phyloP scores from a whole-genome alignment of 768 basidiomycete species.

The Pisolithus albus region DNA sequence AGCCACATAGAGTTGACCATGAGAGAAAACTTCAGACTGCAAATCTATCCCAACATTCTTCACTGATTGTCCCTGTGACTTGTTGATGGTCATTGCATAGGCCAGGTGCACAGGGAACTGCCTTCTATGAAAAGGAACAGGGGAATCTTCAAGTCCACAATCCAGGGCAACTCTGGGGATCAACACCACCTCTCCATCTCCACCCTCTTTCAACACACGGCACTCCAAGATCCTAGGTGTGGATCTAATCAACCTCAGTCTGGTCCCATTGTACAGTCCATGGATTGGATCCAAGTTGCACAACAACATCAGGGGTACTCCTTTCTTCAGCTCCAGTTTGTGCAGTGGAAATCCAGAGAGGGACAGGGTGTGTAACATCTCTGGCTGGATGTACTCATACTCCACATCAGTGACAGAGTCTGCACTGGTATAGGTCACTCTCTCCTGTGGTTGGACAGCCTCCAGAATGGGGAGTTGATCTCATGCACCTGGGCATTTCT shows the following conservation, averaged over 20 bases:
- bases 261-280: slow-evolving; percentile 27
- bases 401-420: too few species aligned
- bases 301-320: too few species aligned
- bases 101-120: slow-evolving; percentile 29
- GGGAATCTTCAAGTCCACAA: slow-evolving; percentile 6
- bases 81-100: slow-evolving; percentile 36
- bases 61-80: slow-evolving; percentile 32
- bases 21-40: slow-evolving; percentile 21
- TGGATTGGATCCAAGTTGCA: too few species aligned
- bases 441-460: slow-evolving; percentile 14
- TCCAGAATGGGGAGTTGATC: slow-evolving; percentile 26
- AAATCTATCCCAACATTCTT: slow-evolving; percentile 28
- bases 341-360: too few species aligned
- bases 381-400: too few species aligned
- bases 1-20: slow-evolving; percentile 35
- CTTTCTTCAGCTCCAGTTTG: too few species aligned
- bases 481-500: slow-evolving; percentile 26
- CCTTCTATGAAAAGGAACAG: slow-evolving; percentile 14
- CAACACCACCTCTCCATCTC: too few species aligned
- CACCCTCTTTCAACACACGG: slow-evolving; percentile 17
- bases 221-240: slow-evolving; percentile 21
- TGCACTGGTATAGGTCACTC: too few species aligned
- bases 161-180: too few species aligned
- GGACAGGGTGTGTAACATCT: too few species aligned
- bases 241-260: too few species aligned